A percentile compares a stretch with the other conserved stretches of the same genome.
phyloP scores from a whole-genome alignment of 257 asterid species.

The Ballota nigra region DNA sequence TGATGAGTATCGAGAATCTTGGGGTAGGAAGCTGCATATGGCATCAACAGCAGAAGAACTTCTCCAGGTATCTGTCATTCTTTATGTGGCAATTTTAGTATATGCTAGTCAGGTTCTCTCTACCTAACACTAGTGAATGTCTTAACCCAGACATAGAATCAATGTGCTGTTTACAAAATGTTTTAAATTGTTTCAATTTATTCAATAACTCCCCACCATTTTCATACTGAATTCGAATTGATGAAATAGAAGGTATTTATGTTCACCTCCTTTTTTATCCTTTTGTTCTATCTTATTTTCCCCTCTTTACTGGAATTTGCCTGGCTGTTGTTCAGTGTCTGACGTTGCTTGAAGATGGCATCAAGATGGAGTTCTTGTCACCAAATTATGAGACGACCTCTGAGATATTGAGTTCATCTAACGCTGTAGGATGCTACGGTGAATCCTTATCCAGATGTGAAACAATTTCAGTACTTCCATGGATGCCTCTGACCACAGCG shows the following conservation, averaged over 20 bases:
- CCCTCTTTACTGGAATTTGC: conserved; percentile 5
- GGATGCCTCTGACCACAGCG: conserved; percentile 76
- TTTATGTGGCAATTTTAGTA: neutral
- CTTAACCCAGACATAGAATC: neutral
- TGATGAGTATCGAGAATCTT: conserved; percentile 51
- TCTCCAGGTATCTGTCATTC: conserved; percentile 55
- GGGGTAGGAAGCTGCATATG: conserved; percentile 55
- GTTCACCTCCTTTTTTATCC: neutral
- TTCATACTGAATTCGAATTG: neutral
- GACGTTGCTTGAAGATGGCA: conserved; percentile 58
- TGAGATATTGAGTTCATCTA: conserved; percentile 47
- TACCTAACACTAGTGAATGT: neutral
- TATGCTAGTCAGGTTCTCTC: neutral
- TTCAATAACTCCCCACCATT: neutral
- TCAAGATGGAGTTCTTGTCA: conserved; percentile 59
- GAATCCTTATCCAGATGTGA: conserved; percentile 30
- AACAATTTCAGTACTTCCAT: conserved; percentile 55
- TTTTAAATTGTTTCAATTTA: neutral
- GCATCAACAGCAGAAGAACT: conserved; percentile 68
- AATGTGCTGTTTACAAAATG: neutral
- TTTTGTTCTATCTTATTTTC: neutral
- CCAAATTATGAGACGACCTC: conserved; percentile 51
- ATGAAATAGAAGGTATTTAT: neutral
- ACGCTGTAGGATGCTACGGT: conserved; percentile 17
- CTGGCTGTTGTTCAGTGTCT: conserved; percentile 41